Base-by-base conservation (phyloP, 2,329 filamentous ascomycete genomes). In the Alternaria hordeiaustralica region DNA sequence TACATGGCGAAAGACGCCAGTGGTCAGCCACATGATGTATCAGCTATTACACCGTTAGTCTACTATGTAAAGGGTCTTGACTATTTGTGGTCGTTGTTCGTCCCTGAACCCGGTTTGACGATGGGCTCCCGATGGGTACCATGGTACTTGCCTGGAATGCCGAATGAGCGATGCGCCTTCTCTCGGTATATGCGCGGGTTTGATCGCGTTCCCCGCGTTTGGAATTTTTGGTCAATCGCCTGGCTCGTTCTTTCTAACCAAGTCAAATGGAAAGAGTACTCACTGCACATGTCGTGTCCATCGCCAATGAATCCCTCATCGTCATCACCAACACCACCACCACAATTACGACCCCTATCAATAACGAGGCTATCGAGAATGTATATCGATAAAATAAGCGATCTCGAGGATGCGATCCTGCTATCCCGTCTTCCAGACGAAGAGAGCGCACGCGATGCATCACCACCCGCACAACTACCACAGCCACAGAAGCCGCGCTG, bases 91-190 rank as follows among this genome's bases (percentile, higher is more conserved):
- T 36, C 3, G 20, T 36, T 25, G 21, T 36, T 25, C 10, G 49
- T 53, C 30, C 49, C 49, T 53, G 49, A 53, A 36, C 30, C 30
- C 13, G 30, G 20, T 20, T 28, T 36, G 49, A 12, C 8, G 28
- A 53, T 15, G 36, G n/a, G 15, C 4, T 41, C 9, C 8, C n/a
- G 36, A 30, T 25, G 20, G 30, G 28, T 41, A 53, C 49, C 49
- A 33, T 53, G 49, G 30, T 53, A 41, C 28, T n/a, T 36, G 30
- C 12, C 28, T 51, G 13, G 4, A 20, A 21, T n/a, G 18, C 25
- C 25, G 46, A 28, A 30, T 49, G n/a, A 20, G n/a, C 10, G 18
- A 6, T 4, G 6, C n/a, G n/a, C n/a, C 46, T 49, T 49, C 46
- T 49, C 15, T 49, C 23, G 21, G 15, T 9, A 26, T 18, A 49